Base-by-base conservation (phyloP, 139 green algal species). In the Marvania coccoides region DNA sequence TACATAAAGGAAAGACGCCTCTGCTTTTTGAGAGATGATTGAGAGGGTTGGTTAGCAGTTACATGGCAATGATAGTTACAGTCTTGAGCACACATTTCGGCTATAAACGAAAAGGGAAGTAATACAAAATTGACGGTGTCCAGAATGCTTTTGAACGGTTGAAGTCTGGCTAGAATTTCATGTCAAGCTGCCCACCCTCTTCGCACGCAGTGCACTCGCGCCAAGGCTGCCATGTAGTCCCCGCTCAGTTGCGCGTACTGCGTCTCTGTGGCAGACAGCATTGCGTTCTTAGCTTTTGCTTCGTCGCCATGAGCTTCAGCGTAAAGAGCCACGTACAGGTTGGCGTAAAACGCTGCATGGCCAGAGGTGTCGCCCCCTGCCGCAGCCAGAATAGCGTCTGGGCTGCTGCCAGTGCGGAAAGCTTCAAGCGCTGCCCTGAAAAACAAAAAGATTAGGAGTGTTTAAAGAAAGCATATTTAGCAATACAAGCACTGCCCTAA, bases 191-290 rank as follows among this genome's bases (percentile, higher is more conserved):
- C 6, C 83, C 81, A 89, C 7, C 69, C 69, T 0, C 83, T 36
- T 35, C 73, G 67, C 53, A 63, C 47, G 37, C 68, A 77, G 61
- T 91, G 84, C 55, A 93, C 87, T 6, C 19, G 29, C 0, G 77
- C 77, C n/a, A 91, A 58, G 7, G 36, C 61, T 1, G 78, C 82
- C 87, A 94, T 94, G 70, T 90, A 94, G 66, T 94, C 87, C 0
- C 85, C 87, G 6, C 56, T 79, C 7, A 61, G 45, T 26, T 58
- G 61, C 9, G 76, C 87, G 58, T 94, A 94, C 5, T 61, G 63
- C 7, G 85, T 91, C 2, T 48, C 35, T 3, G 79, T 66, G 7
- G 84, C 79, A 6, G 59, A 35, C 35, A 34, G 5, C 13, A 93
- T 81, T 5, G 76, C 73, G 6, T 54, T 47, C 39, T 73, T 37